Base-by-base conservation (phyloP, 345 rosid genomes). In the Salix koriyanagi region DNA sequence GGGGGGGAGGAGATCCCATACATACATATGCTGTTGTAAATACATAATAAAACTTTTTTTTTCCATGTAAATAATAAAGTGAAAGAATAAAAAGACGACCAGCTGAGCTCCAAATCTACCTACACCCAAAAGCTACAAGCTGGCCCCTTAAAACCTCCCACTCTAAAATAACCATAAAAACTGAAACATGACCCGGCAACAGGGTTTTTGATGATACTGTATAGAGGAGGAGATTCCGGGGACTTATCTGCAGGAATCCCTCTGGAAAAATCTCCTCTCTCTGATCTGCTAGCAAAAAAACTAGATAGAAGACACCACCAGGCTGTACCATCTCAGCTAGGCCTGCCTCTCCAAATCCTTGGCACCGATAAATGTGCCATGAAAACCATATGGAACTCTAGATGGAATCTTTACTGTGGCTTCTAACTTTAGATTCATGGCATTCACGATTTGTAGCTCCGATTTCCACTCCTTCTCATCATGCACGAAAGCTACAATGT, bases 321-420 rank as follows among this genome's bases (percentile, higher is more conserved):
- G 97, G 90, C 97, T 90, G 88, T 75, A 26, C 36, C 54, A 48
- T n/a, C 61, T 23, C 52, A 7, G 48, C 72, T 77, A 91, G 39
- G 91, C 91, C 81, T 95, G 99, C 79, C 78, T 90, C 69, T 76
- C 83, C 90, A 95, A 76, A 60, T 88, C 92, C 67, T 83, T 82
- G 11, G 92, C 82, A 44, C 88, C 88, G 11, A 95, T 86, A 73
- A 93, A 95, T 30, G 99, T 93, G 46, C 99, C 99, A 73, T 95
- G 99, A 72, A 95, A 93, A 10, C 99, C 99, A 67, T 95, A 95
- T 0, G 99, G 99, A 6, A 95, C 97, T 68, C 99, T 86, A 8
- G 98, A 95, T 15, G 97, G 98, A 73, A 95, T 84, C 83, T 89
- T 82, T 48, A 95, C 76, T 0, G 93, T 78, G 36, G 98, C 98